Base-by-base conservation (phyloP, 75 land plant genomes). In the Gnetum montanum region DNA sequence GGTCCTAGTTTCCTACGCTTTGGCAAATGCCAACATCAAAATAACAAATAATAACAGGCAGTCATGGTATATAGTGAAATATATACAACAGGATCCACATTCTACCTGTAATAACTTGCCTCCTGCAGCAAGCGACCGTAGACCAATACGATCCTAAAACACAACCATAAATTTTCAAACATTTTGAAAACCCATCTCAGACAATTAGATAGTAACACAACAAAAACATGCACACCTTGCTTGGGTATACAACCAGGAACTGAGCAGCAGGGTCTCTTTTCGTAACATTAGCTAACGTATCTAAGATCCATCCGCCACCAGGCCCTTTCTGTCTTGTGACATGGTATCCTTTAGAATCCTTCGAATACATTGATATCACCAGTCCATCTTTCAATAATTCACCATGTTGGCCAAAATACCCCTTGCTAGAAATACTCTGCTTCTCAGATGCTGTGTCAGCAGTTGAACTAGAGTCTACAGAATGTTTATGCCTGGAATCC, bases 181-280 rank as follows among this genome's bases (percentile, higher is more conserved):
- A 47, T 55, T 16, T 19, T 27, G 8, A 15, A 15, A 8, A 20
- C n/a, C n/a, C n/a, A n/a, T n/a, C n/a, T n/a, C n/a, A n/a, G n/a
- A n/a, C n/a, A n/a, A n/a, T n/a, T n/a, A n/a, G 16, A 57, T 20
- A 31, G 30, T 11, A n/a, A 1, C 41, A 55, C 11, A 60, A 29
- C n/a, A 31, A 20, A 55, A 34, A 59, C 24, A 62, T 33, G n/a
- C 57, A 35, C 50, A 85, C 99, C 83, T 79, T 78, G 71, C 60
- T 83, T 54, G 75, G 80, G 34, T 81, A 75, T 13, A 75, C 82
- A 49, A 95, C 81, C 25, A 90, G 85, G 43, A 95, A 95, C 55
- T 95, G 99, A 13, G 97, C 85, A 33, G 99, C 96, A 49, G 99
- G 99, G 68, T 95, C 99, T 54, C 88, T 71, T 63, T 63, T 71